Evolutionary conservation across 2,329 filamentous ascomycete genomes (phyloP), one percentile per base, ranked within the genome.

Genomic region (Beauveria caledonica): DNA sequence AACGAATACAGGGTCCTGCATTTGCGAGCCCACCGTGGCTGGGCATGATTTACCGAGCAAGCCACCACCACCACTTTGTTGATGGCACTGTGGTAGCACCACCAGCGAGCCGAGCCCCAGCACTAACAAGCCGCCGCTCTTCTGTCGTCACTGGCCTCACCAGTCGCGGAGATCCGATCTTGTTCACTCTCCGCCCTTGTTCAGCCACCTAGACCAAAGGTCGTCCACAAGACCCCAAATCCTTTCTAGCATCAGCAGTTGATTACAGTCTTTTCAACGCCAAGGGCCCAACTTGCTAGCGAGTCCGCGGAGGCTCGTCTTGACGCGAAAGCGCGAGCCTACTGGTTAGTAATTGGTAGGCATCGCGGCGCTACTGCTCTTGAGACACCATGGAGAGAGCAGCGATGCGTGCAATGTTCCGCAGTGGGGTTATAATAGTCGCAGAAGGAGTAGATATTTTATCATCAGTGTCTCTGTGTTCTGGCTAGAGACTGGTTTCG

Each of bases 161-260:
- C 58, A 60, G 58, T 50, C 58, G 50, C 51, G 51, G 58, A 60
- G 58, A 60, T 60, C 58, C 51, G 51, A 60, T 60, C 58, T 60
- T 51, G 58, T 45, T 33, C 45, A 25, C 33, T 13, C 3, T n/a
- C 23, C 15, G 39, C 8, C 49, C 42, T 36, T 40, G 25, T 23
- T 42, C 58, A 54, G 58, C 50, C 56, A 58, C 56, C 46, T 10
- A 36, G 7, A 17, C 10, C 33, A 49, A 23, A 52, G 4, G 19
- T 17, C n/a, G 29, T 15, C 49, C 49, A 40, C 56, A 42, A 36
- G 19, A 52, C 25, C 23, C 19, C 11, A 33, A 52, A 23, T 58
- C 23, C 48, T 58, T 52, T 13, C 19, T 45, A n/a, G 49, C 21
- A 25, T 11, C 33, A 13, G 54, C 17, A 8, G 19, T 36, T 15